Evolutionary conservation across 2,329 filamentous ascomycete species (phyloP).

Genomic region (Diaporthe amygdali): DNA sequence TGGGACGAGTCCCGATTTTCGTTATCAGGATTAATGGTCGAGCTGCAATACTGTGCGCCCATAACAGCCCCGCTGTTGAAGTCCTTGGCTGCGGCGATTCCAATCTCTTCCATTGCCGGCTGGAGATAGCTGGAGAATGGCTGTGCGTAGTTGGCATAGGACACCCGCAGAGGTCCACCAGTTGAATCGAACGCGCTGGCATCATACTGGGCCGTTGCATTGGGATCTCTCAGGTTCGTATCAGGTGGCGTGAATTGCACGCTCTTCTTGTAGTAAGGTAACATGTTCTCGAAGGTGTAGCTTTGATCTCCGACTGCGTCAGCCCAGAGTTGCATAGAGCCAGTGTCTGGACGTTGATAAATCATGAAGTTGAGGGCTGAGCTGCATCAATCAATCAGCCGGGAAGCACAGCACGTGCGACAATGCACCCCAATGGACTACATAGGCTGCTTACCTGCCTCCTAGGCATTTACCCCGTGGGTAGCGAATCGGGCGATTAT

Average conservation of each 20-base stretch:
- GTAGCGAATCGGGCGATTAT: background rate
- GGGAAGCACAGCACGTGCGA: background rate
- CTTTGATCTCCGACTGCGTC: background rate
- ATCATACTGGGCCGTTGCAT: background rate
- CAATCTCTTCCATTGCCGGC: background rate
- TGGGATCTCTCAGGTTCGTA: background rate
- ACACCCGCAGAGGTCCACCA: background rate
- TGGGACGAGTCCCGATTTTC: background rate
- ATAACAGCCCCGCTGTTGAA: background rate
- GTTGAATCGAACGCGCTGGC: background rate
- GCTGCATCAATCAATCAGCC: background rate
- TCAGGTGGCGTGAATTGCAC: background rate
- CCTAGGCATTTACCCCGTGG: background rate
- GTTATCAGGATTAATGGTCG: background rate
- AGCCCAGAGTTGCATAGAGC: background rate
- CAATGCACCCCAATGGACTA: background rate
- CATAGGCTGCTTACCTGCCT: background rate
- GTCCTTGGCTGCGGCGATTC: background rate
- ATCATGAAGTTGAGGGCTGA: background rate
- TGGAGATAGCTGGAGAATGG: background rate
- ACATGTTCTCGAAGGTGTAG: constrained; percentile 8
- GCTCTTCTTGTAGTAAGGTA: background rate
- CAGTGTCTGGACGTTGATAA: background rate
- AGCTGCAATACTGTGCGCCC: background rate
- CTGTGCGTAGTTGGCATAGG: background rate